Evolutionary conservation across 1,139 yeast species (phyloP), one percentile per base, ranked within the genome.

Genomic region (Wickerhamomyces sp.): DNA sequence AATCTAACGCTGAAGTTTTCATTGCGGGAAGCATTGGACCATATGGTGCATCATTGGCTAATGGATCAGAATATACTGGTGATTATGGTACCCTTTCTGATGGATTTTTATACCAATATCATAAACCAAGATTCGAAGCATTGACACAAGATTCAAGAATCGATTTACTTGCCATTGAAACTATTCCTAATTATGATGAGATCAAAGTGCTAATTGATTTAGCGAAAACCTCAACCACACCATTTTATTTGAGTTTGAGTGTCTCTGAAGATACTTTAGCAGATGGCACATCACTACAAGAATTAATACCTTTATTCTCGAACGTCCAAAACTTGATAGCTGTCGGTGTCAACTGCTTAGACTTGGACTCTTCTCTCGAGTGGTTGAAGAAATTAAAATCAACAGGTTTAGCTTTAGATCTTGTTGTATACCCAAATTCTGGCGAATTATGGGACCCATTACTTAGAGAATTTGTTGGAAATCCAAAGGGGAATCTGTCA

Each of bases 1-100:
- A 47, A 17, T 16, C 25, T 9, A 7, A 22, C 5, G 19, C 39
- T 5, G 54, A 42, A 52, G 66, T 48, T 35, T 51, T 42, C 33
- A 67, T 80, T 6, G 74, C 74, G 9, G 89, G 81, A 0, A 75
- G 84, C 9, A 56, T 81, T n/a, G 92, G 90, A 0, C 88, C 92
- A 0, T 83, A 76, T 53, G 90, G 89, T 2, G 81, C 87, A 0
- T 76, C 59, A 46, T 56, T 81, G 31, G 77, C 81, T 20, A 70
- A 78, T 47, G 89, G 89, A 1, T 68, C 80, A 1, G 92, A 83
- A 51, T 83, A 79, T 52, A 77, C 81, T 3, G 90, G 90, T 0
- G 64, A 72, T 27, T 83, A 83, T 51, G 44, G 43, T 3, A 20
- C 32, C 13, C 56, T 60, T 1, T 43, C 60, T 1, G 51, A 52